Evolutionary conservation across 495 filamentous ascomycete genomes (phyloP).

Genomic region (Trichoderma reesei): DNA sequence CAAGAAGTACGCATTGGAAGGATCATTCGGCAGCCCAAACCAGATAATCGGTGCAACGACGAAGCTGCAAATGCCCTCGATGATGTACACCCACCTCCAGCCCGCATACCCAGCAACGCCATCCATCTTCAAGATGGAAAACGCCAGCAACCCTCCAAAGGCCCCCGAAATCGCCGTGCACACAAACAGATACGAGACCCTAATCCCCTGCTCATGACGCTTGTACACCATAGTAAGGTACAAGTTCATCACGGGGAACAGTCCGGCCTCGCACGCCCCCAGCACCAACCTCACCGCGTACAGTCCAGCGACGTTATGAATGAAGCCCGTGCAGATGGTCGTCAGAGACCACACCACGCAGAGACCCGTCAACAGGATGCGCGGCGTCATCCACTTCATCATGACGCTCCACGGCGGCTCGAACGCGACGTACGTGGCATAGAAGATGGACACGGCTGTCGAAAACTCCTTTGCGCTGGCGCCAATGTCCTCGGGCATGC

Average conservation of each 20-base stretch:
- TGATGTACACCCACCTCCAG: constrained; percentile 71
- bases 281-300: constrained; percentile 45
- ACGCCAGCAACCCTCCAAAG: constrained; percentile 69
- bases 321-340: constrained; percentile 44
- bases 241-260: constrained; percentile 73
- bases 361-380: constrained; percentile 48
- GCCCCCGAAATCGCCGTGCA: constrained; percentile 69
- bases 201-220: constrained; percentile 33
- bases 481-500: constrained; percentile 33
- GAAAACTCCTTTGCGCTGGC: constrained; percentile 53
- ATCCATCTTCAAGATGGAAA: constrained; percentile 58
- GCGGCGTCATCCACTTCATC: constrained; percentile 54
- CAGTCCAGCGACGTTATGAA: constrained; percentile 36
- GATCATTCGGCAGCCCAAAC: constrained; percentile 43
- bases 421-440: constrained; percentile 69
- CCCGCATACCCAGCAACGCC: constrained; percentile 52
- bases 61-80: constrained; percentile 63
- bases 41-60: constrained; percentile 54
- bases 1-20: constrained; percentile 38
- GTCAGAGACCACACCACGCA: constrained; percentile 48
- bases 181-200: constrained; percentile 70
- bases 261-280: constrained; percentile 49
- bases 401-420: constrained; percentile 72
- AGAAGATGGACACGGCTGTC: constrained; percentile 63
- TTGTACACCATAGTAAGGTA: constrained; percentile 77